These are phyloP conservation scores for Starmerella geochares DNA, from an alignment of 805 yeast species.

Conservation along the genomic window DNA sequence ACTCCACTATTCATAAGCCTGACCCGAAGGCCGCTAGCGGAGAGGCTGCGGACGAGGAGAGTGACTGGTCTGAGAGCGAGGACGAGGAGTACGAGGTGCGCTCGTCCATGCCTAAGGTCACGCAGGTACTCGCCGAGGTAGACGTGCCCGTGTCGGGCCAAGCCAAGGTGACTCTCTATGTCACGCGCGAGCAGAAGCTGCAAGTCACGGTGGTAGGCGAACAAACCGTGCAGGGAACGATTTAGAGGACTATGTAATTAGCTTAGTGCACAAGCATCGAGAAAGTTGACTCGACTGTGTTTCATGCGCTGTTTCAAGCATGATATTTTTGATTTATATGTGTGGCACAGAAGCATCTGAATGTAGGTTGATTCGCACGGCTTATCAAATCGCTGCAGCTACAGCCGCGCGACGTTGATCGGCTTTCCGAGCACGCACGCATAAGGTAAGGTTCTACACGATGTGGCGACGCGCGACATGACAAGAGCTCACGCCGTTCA, in stretches of 20 bases:
- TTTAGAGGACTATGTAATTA: constrained; percentile 7
- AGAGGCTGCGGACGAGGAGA: constrained; percentile 40
- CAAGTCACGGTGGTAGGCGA: constrained; percentile 44
- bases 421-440: too few relatives aligned
- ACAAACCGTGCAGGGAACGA: constrained; percentile 25
- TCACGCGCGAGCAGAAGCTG: constrained; percentile 54
- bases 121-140: constrained; percentile 65
- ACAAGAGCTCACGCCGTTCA: too few relatives aligned
- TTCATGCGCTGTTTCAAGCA: too few relatives aligned
- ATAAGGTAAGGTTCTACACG: too few relatives aligned
- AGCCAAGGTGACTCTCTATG: constrained; percentile 56
- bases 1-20: constrained; percentile 68
- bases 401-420: too few relatives aligned
- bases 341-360: too few relatives aligned
- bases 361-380: too few relatives aligned
- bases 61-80: constrained; percentile 41
- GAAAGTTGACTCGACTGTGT: too few relatives aligned
- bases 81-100: constrained; percentile 85
- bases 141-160: constrained; percentile 60
- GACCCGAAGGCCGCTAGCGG: constrained; percentile 51
- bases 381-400: too few relatives aligned
- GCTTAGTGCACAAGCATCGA: not conserved
- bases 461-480: too few relatives aligned
- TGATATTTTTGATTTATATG: too few relatives aligned
- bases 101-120: constrained; percentile 64